phyloP scores from a whole-genome alignment of 352 stramenopile species.

The Phytophthora litchii region DNA sequence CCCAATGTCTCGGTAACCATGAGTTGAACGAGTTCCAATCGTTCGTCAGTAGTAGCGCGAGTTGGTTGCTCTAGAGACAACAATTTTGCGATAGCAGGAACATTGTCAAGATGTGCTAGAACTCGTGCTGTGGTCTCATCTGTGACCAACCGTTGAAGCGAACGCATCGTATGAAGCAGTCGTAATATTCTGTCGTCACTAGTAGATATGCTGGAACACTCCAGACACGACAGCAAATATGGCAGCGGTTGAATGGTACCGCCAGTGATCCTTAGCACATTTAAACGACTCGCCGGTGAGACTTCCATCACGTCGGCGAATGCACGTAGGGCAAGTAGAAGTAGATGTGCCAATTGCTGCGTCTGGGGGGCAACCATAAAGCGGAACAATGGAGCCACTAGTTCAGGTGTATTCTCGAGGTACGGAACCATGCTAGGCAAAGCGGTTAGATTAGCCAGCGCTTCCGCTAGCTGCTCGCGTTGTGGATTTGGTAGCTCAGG shows the following conservation, averaged over 20 bases:
- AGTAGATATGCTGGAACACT: conserved; percentile 24
- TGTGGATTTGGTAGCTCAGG: conserved; percentile 14
- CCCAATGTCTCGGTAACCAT: conserved; percentile 69
- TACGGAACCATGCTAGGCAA: conserved; percentile 20
- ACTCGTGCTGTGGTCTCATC: conserved; percentile 47
- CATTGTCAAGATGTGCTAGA: conserved; percentile 31
- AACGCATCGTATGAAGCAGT: conserved; percentile 51
- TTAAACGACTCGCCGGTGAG: conserved; percentile 46
- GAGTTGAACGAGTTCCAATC: conserved; percentile 51
- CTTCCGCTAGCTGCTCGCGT: conserved; percentile 29
- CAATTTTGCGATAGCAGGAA: conserved; percentile 47
- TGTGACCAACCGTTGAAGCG: conserved; percentile 60
- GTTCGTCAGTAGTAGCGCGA: conserved; percentile 24
- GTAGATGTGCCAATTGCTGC: conserved; percentile 31
- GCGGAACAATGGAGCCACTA: conserved; percentile 60
- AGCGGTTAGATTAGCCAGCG: conserved; percentile 19
- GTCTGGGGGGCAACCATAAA: conserved; percentile 55
- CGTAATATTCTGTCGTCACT: conserved; percentile 33
- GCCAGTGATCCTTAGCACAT: conserved; percentile 41
- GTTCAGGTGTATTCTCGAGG: conserved; percentile 32
- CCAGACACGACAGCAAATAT: conserved; percentile 58
- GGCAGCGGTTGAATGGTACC: conserved; percentile 33
- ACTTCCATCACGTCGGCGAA: conserved; percentile 61
- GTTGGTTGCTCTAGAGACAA: conserved; percentile 23
- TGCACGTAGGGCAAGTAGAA: conserved; percentile 46